phyloP scores from a whole-genome alignment of 1,139 yeast genomes.

The Dujonia santamariae region DNA sequence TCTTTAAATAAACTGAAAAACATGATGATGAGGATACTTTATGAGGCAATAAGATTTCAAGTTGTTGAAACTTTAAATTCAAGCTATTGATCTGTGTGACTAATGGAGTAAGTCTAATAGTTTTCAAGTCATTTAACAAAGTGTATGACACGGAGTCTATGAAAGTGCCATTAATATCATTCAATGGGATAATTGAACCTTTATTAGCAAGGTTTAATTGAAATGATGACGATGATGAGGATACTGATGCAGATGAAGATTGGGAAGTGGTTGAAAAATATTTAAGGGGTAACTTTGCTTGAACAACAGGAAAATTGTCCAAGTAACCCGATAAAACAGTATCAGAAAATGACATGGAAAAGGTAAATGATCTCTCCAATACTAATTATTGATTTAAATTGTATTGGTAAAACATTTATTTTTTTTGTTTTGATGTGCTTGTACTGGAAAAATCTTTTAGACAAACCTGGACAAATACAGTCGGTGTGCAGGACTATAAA shows the following conservation, averaged over 20 bases:
- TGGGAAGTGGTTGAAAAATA: conserved; percentile 13
- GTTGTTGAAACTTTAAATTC: conserved; percentile 23
- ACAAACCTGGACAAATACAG: too few species aligned
- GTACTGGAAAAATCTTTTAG: too few species aligned
- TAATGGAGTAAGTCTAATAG: conserved; percentile 31
- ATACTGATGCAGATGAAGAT: not conserved
- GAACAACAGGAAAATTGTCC: conserved; percentile 18
- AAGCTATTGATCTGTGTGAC: conserved; percentile 20
- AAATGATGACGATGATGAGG: conserved; percentile 21
- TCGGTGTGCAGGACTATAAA: too few species aligned
- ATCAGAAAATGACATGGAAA: conserved; percentile 5
- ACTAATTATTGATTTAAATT: too few species aligned
- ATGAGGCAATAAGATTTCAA: conserved; percentile 33
- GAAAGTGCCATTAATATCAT: conserved; percentile 13
- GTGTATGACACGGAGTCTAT: conserved; percentile 26
- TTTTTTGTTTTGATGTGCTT: too few species aligned
- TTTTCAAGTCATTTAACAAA: conserved; percentile 27
- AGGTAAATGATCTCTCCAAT: too few species aligned
- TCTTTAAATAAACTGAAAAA: conserved; percentile 16
- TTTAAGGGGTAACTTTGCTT: conserved; percentile 31
- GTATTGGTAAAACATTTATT: too few species aligned
- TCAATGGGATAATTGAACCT: conserved; percentile 26
- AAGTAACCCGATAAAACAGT: conserved; percentile 21
- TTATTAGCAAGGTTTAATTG: conserved; percentile 17
- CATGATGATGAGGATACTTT: conserved; percentile 25